Base-by-base conservation (phyloP, 306 rosid species). In the Carpinus fangiana region DNA sequence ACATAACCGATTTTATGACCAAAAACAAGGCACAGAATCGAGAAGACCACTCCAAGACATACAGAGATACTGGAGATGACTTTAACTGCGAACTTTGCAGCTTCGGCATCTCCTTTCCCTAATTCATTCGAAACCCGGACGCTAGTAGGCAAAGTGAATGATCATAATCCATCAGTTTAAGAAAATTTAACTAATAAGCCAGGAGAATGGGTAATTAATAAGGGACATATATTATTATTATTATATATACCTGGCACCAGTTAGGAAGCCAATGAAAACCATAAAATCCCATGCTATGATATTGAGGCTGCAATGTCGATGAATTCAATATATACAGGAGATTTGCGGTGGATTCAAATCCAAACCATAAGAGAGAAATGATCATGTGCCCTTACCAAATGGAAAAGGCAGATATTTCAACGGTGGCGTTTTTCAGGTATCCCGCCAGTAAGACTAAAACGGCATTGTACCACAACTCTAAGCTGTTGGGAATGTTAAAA, bases 401-500 rank as follows among this genome's bases (percentile, higher is more conserved):
- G 8, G 72, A 66, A 8, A 66, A 18, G 12, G 72, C 72, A 41
- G 72, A 66, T 66, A 66, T 41, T 66, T 50, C 72, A 38, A 66
- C 72, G 28, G 72, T 66, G 14, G 72, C 14, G 28, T 66, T 38
- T 10, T 41, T 9, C 51, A 18, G 14, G 12, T 66, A 66, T 66
- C 72, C 72, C 48, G 72, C 72, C 51, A 66, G 6, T 4, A 66
- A 66, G 13, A 66, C 21, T 41, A 66, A 17, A 34, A 18, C 50
- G 18, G 72, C 51, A 17, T 38, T 66, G 72, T 66, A 66, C 72
- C 72, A 66, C 3, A 66, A 66, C 51, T 66, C 72, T 18, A 66
- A 38, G 72, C 72, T 66, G 9, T 41, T 2, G 17, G 47, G 46
- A 41, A 41, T 41, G 45, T 41, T 0, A 41, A 41, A 41, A 41